Evolutionary conservation across 352 stramenopile genomes (phyloP).

Genomic region (Phytophthora melonis): DNA sequence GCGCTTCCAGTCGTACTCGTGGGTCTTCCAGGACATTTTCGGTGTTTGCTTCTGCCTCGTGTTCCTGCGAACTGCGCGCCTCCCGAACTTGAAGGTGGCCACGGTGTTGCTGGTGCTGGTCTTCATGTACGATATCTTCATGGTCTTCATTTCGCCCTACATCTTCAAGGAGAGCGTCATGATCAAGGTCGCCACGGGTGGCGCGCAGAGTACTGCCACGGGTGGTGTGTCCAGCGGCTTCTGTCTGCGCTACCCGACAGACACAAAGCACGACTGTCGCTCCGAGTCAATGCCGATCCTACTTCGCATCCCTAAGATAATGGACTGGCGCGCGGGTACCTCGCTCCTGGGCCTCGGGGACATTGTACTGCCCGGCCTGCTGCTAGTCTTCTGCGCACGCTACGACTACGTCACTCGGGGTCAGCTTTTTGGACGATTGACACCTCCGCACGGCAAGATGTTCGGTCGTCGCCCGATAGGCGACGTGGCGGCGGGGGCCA

Average conservation of each 20-base stretch:
- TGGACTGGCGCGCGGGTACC: conserved; percentile 93
- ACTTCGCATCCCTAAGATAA: conserved; percentile 93
- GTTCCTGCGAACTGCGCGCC: conserved; percentile 92
- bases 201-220: conserved; percentile 57
- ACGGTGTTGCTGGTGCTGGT: conserved; percentile 92
- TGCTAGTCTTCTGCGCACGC: conserved; percentile 95
- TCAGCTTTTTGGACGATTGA: conserved; percentile 70
- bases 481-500: conserved; percentile 3
- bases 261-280: conserved; percentile 65
- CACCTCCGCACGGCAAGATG: conserved; percentile 49
- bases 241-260: conserved; percentile 79
- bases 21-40: conserved; percentile 95
- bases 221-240: conserved; percentile 56
- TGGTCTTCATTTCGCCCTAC: conserved; percentile 95
- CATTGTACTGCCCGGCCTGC: conserved; percentile 95
- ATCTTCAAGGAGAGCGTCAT: conserved; percentile 94
- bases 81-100: conserved; percentile 94
- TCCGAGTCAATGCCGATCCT: conserved; percentile 95
- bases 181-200: conserved; percentile 94
- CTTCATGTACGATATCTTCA: conserved; percentile 97
- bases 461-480: conserved; percentile 36
- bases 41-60: conserved; percentile 94
- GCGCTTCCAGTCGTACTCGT: conserved; percentile 84
- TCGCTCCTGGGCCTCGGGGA: conserved; percentile 96
- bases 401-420: conserved; percentile 93